Conservation (phyloP, 2,329 filamentous ascomycete genomes). For the Acephala macrosclerotiorum region DNA sequence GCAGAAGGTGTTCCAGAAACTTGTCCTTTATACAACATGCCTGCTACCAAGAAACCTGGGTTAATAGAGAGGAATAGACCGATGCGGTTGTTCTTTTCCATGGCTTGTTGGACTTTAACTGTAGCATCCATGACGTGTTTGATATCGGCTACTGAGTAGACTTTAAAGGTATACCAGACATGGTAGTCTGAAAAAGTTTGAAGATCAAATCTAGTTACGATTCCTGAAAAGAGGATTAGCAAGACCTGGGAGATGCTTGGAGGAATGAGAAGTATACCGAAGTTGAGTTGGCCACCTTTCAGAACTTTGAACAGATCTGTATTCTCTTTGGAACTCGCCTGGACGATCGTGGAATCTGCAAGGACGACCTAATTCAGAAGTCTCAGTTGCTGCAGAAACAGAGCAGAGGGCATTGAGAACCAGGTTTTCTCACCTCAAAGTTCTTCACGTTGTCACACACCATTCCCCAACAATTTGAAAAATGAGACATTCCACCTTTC, state of each 20-base stretch:
- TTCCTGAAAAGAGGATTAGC: conserved; percentile 14
- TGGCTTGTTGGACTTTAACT: conserved; percentile 18
- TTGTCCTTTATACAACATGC: conserved; percentile 25
- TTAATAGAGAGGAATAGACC: conserved; percentile 20
- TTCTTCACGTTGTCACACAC: conserved; percentile 28
- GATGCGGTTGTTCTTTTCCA: conserved; percentile 18
- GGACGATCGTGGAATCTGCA: conserved; percentile 37
- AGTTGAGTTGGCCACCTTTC: conserved; percentile 45
- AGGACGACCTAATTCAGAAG: conserved; percentile 44
- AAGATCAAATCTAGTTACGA: conserved; percentile 51
- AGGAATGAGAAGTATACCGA: neutral
- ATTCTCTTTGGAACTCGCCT: conserved; percentile 35
- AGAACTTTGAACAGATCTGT: conserved; percentile 44
- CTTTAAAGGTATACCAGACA: conserved; percentile 24
- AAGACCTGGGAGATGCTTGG: neutral
- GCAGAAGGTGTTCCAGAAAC: neutral
- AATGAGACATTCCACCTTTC: conserved; percentile 33
- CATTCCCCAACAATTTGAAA: conserved; percentile 24
- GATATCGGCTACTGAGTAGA: conserved; percentile 12
- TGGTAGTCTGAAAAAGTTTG: conserved; percentile 42
- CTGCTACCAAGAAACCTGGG: conserved; percentile 12
- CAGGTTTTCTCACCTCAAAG: conserved; percentile 24
- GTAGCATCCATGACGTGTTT: conserved; percentile 15
- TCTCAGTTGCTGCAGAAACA: no score
- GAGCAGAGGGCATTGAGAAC: no score